Conservation (phyloP, 352 stramenopile species). For the Globisporangium abappressorium region DNA sequence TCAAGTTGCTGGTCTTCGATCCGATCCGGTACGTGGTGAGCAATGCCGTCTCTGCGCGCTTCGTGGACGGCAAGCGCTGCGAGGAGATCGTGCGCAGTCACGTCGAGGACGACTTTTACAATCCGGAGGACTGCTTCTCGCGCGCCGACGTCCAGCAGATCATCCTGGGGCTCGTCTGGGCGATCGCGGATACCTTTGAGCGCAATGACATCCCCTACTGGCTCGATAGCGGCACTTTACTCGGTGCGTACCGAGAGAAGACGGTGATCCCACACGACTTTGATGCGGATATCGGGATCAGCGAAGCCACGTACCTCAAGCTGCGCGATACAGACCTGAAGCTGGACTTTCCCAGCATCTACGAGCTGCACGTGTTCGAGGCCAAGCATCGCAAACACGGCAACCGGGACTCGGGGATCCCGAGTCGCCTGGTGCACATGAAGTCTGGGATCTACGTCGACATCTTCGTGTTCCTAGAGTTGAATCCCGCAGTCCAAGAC, state of each 20-base stretch:
- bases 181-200: slow-evolving; percentile 15
- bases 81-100: slow-evolving; percentile 2
- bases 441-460: slow-evolving; percentile 26
- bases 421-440: slow-evolving; percentile 23
- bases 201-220: slow-evolving; percentile 26
- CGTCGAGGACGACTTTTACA: slow-evolving; percentile 15
- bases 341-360: slow-evolving; percentile 16
- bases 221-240: slow-evolving; percentile 28
- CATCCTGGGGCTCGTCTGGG: slow-evolving; percentile 21
- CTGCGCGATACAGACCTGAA: slow-evolving; percentile 7
- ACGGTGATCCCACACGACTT: slow-evolving; percentile 26
- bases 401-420: slow-evolving; percentile 20
- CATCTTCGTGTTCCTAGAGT: slow-evolving; percentile 27
- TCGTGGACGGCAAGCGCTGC: background rate
- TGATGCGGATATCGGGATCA: slow-evolving; percentile 28
- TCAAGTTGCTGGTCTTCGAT: background rate
- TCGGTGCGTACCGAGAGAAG: slow-evolving; percentile 27
- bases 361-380: slow-evolving; percentile 21
- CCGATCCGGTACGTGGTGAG: background rate
- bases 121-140: slow-evolving; percentile 21
- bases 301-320: slow-evolving; percentile 6
- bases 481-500: background rate
- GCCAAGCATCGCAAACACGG: slow-evolving; percentile 16
- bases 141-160: slow-evolving; percentile 23
- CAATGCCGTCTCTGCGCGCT: background rate